These are phyloP conservation scores for Colletotrichum agaves DNA, from an alignment of 2,329 filamentous ascomycete genomes.

Conservation along the genomic window DNA sequence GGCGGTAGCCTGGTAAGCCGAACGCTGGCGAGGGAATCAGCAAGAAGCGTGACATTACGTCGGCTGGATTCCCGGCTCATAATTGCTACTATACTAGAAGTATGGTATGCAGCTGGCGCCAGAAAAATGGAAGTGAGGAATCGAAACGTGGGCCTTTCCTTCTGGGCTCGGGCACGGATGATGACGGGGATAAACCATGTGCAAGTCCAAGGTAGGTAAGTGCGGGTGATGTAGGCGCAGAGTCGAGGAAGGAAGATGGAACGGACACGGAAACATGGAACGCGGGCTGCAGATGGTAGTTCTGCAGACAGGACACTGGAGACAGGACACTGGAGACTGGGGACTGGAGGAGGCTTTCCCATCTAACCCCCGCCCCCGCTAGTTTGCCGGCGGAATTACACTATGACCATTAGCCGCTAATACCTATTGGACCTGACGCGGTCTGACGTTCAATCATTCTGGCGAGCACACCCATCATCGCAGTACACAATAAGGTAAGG, in stretches of 20 bases:
- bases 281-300: too few species aligned
- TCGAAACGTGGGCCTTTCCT: slow-evolving; percentile 5
- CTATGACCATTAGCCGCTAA: slow-evolving; percentile 8
- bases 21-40: not conserved
- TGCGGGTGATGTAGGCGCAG: not conserved
- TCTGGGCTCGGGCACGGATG: slow-evolving; percentile 26
- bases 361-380: not conserved
- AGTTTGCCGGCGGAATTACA: slow-evolving; percentile 24
- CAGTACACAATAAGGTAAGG: too few species aligned
- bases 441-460: slow-evolving; percentile 8
- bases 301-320: too few species aligned
- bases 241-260: not conserved
- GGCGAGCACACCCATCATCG: not conserved
- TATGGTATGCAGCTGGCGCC: slow-evolving; percentile 28
- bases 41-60: too few species aligned
- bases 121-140: slow-evolving; percentile 6
- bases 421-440: slow-evolving; percentile 13
- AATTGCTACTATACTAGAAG: slow-evolving; percentile 12
- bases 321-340: not conserved
- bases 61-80: slow-evolving; percentile 7
- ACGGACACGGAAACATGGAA: too few species aligned
- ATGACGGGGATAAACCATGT: not conserved
- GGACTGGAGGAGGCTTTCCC: not conserved
- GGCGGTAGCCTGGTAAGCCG: not conserved
- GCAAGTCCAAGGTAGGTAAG: not conserved